Evolutionary conservation across 257 asterid species (phyloP).

Genomic region (Catharanthus roseus): DNA sequence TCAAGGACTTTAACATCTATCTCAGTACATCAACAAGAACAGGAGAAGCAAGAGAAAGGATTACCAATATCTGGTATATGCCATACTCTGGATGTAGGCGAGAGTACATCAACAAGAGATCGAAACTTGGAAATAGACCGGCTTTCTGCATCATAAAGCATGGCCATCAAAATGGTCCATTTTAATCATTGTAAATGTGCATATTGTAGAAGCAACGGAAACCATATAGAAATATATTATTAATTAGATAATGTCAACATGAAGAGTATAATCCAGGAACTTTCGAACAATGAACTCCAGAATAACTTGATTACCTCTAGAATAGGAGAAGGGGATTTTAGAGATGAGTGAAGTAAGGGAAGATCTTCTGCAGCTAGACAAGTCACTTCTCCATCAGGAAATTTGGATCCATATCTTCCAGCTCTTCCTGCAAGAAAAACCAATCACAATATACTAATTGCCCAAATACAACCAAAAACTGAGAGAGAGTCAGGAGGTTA

Average conservation of each 20-base stretch:
- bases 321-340: conserved; percentile 70
- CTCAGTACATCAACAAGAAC: too few relatives aligned
- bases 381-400: conserved; percentile 85
- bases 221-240: background rate
- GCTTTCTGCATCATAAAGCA: conserved; percentile 62
- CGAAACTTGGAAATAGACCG: conserved; percentile 85
- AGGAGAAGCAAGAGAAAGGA: conserved; percentile 2
- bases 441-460: background rate
- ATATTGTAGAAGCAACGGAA: background rate
- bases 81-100: conserved; percentile 58
- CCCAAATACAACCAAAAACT: background rate
- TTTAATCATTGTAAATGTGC: conserved; percentile 12
- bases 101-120: conserved; percentile 73
- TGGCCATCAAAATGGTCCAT: background rate
- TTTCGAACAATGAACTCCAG: background rate
- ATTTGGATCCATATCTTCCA: conserved; percentile 86
- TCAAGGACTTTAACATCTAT: background rate
- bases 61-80: conserved; percentile 74
- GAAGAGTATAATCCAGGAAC: background rate
- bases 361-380: conserved; percentile 60
- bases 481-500: background rate
- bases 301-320: conserved; percentile 51
- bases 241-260: background rate
- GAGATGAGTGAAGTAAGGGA: conserved; percentile 74
- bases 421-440: conserved; percentile 79